Conservation (phyloP, 108 stramenopile species). For the Cyclotella atomus region DNA sequence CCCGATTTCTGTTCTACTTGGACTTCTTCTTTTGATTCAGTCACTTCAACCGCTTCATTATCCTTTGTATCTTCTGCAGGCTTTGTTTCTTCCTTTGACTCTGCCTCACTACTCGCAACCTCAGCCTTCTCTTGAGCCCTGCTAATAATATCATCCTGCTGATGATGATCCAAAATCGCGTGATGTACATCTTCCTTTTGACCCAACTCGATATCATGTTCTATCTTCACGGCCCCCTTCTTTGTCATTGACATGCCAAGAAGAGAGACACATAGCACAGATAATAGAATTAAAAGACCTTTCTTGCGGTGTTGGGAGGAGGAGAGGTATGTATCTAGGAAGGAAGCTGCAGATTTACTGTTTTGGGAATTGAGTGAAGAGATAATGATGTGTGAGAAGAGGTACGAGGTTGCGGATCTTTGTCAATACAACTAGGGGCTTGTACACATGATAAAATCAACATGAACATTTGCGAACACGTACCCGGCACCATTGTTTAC, state of each 20-base stretch:
- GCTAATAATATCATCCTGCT: too few species aligned
- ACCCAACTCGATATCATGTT: slow-evolving; percentile 15
- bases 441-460: too few species aligned
- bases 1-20: background rate
- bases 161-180: slow-evolving; percentile 2
- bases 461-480: background rate
- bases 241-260: slow-evolving; percentile 25
- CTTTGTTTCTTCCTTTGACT: background rate
- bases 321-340: slow-evolving; percentile 10
- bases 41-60: background rate
- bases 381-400: background rate
- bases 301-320: slow-evolving; percentile 24
- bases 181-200: slow-evolving; percentile 4
- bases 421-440: too few species aligned
- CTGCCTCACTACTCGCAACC: background rate
- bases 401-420: background rate
- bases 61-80: background rate
- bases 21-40: background rate
- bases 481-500: background rate
- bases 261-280: slow-evolving; percentile 20
- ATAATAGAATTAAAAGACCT: slow-evolving; percentile 17
- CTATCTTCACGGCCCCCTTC: slow-evolving; percentile 15
- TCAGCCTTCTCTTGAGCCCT: background rate
- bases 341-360: background rate
- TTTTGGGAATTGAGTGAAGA: background rate